Base-by-base conservation (phyloP, 169 alveolate genomes). In the Plasmodium vinckei region DNA sequence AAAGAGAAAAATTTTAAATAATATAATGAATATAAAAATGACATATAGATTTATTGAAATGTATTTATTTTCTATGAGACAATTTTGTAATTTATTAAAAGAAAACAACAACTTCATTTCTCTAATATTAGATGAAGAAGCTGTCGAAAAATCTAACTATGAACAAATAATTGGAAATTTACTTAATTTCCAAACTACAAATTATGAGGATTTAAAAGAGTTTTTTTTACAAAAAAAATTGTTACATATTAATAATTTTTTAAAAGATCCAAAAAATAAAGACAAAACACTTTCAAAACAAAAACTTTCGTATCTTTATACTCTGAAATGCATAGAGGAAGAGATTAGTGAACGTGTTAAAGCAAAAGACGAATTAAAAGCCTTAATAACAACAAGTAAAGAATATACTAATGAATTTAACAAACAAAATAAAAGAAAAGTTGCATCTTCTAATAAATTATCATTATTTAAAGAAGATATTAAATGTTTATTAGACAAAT, bases 61-160 rank as follows among this genome's bases (percentile, higher is more conserved):
- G 82, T 82, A 82, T 71, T 57, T 82, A 47, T 82, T 82, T 71
- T 42, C 72, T 70, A 82, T 82, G 90, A 59, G 90, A 17, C 90
- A 82, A 67, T 67, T 82, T 27, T 67, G 63, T 59, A 23, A 10
- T 54, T 67, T 65, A 67, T 67, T 82, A 70, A 82, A 82, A 56
- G 90, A 82, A 68, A 82, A 65, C 56, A 82, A 56, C 33, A 67
- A 82, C 49, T 82, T 53, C 51, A 54, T 82, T 33, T 82, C 72
- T 9, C 84, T 67, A 61, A 82, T 82, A 27, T 70, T 82, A 17
- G 90, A 82, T 46, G 90, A 82, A 82, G 68, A 82, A 39, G 68
- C 42, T 27, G 49, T 82, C 10, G 73, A 46, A 53, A 82, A 65
- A 67, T 67, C 33, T 19, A 60, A 82, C 27, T 82, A 82, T 70